Base-by-base conservation (phyloP, 148 eudicot species). In the Cornus controversa region DNA sequence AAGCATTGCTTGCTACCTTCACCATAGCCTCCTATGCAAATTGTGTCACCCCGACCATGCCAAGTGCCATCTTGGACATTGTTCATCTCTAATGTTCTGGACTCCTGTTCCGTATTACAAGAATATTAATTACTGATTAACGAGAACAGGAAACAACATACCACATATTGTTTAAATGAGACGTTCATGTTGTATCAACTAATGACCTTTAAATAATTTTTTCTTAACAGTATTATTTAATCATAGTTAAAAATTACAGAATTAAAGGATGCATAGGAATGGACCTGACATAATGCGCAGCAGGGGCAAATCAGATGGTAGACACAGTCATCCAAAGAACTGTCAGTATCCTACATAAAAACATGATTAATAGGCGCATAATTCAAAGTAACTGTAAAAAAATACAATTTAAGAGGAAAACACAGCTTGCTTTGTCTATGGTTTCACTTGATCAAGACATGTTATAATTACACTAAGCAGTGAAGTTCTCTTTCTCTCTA, bases 31-130 rank as follows among this genome's bases (percentile, higher is more conserved):
- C 97, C 97, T 47, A 95, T 63, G 29, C 96, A 95, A 77, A 95
- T 80, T 26, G 98, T 95, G 82, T 93, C 98, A 29, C 99, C 96
- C 34, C 96, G 88, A 15, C 99, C 97, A 74, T 91, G 97, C 99
- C 99, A 95, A 15, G 86, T 85, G 69, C 97, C 99, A 78, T 92
- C 97, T 76, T 93, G 96, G 75, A 93, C 96, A 78, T 95, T 95
- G 85, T 93, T 95, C 87, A 90, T 95, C 86, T 95, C 96, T 85
- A 95, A 70, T 42, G 99, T 95, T 84, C 97, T 87, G 6, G 97
- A 87, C 69, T 95, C 99, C 98, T 94, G 81, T 63, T 77, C 54
- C 34, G 78, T 11, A 82, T 64, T 42, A 47, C 18, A 74, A 31
- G 6, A 37, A 58, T 54, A 66, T 42, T 14, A 36, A 36, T 10